Percentiles rank a stretch among this genome's conserved stretches.
These are phyloP conservation scores for Podospora pseudopauciseta DNA, from an alignment of 495 filamentous ascomycete genomes.

Conservation along the genomic window DNA sequence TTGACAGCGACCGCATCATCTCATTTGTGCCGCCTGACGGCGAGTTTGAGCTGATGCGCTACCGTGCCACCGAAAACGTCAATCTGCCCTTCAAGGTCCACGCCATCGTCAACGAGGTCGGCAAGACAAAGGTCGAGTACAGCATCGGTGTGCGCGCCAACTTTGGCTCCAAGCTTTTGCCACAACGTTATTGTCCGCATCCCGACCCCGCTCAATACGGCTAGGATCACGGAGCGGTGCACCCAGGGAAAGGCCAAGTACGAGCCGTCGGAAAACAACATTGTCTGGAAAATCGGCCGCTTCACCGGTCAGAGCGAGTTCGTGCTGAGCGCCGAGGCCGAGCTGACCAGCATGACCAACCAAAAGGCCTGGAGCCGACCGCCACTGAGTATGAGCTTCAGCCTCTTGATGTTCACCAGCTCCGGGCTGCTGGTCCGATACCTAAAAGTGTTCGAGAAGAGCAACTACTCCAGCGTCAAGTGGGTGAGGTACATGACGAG, in stretches of 20 bases:
- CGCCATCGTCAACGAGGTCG: conserved; percentile 95
- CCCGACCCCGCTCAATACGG: conserved; percentile 95
- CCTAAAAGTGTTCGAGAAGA: conserved; percentile 99
- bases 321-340: conserved; percentile 90
- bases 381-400: conserved; percentile 87
- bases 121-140: conserved; percentile 97
- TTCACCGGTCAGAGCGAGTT: conserved; percentile 96
- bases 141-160: conserved; percentile 96
- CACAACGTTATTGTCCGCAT: conserved; percentile 93
- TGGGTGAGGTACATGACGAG: conserved; percentile 99
- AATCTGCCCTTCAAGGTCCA: conserved; percentile 99
- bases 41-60: conserved; percentile 98
- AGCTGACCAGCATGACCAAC: conserved; percentile 92
- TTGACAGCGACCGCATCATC: conserved; percentile 96
- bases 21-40: conserved; percentile 97
- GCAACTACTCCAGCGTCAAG: conserved; percentile 96
- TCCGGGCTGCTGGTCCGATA: conserved; percentile 89
- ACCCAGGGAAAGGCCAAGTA: conserved; percentile 97
- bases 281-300: conserved; percentile 97
- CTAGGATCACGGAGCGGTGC: conserved; percentile 87
- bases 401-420: conserved; percentile 95
- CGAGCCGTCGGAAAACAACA: conserved; percentile 95
- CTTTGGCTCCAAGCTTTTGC: conserved; percentile 92
- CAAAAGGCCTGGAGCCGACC: conserved; percentile 97
- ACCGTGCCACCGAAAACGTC: conserved; percentile 98